Base-by-base conservation (phyloP, 2,329 filamentous ascomycete species). In the Zymoseptoria pseudotritici region DNA sequence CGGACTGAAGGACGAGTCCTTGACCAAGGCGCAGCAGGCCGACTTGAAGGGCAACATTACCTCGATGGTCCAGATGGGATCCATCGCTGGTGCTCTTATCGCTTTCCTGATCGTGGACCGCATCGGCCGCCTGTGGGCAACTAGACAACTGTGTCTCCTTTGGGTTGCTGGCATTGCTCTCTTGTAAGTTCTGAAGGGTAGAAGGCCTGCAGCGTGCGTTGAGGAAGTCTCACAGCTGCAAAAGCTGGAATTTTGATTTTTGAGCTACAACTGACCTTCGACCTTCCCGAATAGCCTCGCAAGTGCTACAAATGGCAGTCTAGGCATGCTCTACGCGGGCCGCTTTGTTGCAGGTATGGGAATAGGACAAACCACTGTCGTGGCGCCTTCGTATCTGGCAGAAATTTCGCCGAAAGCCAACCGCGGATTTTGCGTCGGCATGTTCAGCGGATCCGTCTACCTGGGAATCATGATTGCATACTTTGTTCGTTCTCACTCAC, bases 31-130 rank as follows among this genome's bases (percentile, higher is more conserved):
- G 8, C 85, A 87, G 62, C 85, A 89, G 71, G 86, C 87, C 75
- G 85, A 88, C 50, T 63, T 66, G 8, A 63, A 71, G 11, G 66
- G 64, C n/a, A 92, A 92, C 72, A 87, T 92, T 58, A 87, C 88
- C 1, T 83, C 87, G 54, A 92, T 92, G 89, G 89, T 92, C 0
- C 89, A 91, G 74, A 84, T 91, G 67, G 89, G 89, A 22, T 88
- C 84, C 22, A 87, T 92, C 29, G 85, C 79, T 3, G 89, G 89
- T 51, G 86, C 88, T 29, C 78, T 90, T 31, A 80, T 87, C 64
- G 80, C 80, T 4, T 71, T 71, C 59, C 66, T 64, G 58, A 59
- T 71, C n/a, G 70, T 68, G 52, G 69, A 71, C 56, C 69, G 64
- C 56, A 71, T 71, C 54, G 69, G 69, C 13, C 66, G 69, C 36